A percentile compares a stretch with the other conserved stretches of the same genome.
Evolutionary conservation across 2,329 filamentous ascomycete species (phyloP).

Genomic region (Hymenoscyphus infarciens): DNA sequence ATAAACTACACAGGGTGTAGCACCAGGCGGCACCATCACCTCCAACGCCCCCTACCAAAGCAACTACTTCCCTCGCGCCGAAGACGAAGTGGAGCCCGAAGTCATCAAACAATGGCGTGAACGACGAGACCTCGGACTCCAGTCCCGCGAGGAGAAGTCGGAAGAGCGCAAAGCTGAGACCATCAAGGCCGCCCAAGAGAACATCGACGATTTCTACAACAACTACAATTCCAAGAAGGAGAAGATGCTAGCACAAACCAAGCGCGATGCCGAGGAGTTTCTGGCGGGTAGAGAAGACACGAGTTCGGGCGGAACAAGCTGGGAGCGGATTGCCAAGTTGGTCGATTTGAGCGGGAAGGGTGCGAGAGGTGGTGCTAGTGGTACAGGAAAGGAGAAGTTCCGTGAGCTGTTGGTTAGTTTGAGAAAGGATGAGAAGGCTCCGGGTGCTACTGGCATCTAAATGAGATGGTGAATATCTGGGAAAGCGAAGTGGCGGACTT

Average conservation of each 20-base stretch:
- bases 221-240: conserved; percentile 99
- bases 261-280: conserved; percentile 91
- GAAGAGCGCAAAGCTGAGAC: conserved; percentile 79
- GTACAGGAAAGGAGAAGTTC: conserved; percentile 94
- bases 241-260: conserved; percentile 83
- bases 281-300: conserved; percentile 86
- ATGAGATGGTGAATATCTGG: conserved; percentile 13
- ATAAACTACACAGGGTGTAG: conserved; percentile 54
- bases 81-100: conserved; percentile 79
- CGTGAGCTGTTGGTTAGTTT: conserved; percentile 82
- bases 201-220: conserved; percentile 98
- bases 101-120: conserved; percentile 91
- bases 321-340: conserved; percentile 96
- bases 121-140: conserved; percentile 76
- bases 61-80: conserved; percentile 34
- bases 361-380: conserved; percentile 76
- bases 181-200: conserved; percentile 82
- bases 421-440: conserved; percentile 88
- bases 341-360: conserved; percentile 98
- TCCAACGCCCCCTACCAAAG: conserved; percentile 36
- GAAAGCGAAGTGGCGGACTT: conserved; percentile 17
- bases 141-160: conserved; percentile 81
- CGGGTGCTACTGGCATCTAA: conserved; percentile 62
- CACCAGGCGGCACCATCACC: conserved; percentile 76
- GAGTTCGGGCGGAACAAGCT: conserved; percentile 90